Evolutionary conservation across 2,329 filamentous ascomycete genomes (phyloP).

Genomic region (Penicillium sp.): DNA sequence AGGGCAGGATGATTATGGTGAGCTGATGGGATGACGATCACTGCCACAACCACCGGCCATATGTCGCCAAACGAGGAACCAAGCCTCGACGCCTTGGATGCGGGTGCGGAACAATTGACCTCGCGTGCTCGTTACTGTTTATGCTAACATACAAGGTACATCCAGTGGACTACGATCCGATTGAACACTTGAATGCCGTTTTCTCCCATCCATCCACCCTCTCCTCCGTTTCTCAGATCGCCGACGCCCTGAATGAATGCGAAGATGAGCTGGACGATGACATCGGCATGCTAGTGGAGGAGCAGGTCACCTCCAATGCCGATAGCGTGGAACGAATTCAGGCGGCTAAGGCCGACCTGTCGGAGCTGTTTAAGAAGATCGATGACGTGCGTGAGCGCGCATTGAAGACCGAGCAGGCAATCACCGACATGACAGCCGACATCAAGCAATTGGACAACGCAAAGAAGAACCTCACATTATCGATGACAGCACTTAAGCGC

Average conservation of each 20-base stretch:
- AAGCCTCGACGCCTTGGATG: conserved; percentile 45
- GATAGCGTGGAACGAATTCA: conserved; percentile 90
- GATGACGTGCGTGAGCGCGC: conserved; percentile 87
- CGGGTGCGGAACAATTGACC: conserved; percentile 37
- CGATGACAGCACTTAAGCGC: conserved; percentile 95
- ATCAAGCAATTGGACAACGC: conserved; percentile 97
- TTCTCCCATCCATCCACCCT: conserved; percentile 89
- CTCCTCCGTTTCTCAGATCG: conserved; percentile 71
- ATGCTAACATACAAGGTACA: conserved; percentile 4
- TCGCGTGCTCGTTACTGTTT: conserved; percentile 2
- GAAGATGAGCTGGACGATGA: conserved; percentile 79
- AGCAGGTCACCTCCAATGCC: conserved; percentile 80
- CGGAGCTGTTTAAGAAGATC: conserved; percentile 88
- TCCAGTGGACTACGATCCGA: conserved; percentile 83
- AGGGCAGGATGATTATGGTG: conserved; percentile 21
- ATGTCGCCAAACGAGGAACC: conserved; percentile 42
- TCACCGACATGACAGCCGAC: conserved; percentile 97
- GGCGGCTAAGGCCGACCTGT: conserved; percentile 83
- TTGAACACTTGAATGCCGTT: conserved; percentile 88
- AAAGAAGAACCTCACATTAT: conserved; percentile 92
- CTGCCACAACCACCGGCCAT: conserved; percentile 33
- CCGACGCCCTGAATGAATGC: conserved; percentile 69
- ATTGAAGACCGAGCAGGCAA: conserved; percentile 88
- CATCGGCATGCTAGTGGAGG: conserved; percentile 68
- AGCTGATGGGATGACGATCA: conserved; percentile 40